These are phyloP conservation scores for Colletotrichum sp. DNA, from an alignment of 2,329 filamentous ascomycete genomes.

Conservation along the genomic window DNA sequence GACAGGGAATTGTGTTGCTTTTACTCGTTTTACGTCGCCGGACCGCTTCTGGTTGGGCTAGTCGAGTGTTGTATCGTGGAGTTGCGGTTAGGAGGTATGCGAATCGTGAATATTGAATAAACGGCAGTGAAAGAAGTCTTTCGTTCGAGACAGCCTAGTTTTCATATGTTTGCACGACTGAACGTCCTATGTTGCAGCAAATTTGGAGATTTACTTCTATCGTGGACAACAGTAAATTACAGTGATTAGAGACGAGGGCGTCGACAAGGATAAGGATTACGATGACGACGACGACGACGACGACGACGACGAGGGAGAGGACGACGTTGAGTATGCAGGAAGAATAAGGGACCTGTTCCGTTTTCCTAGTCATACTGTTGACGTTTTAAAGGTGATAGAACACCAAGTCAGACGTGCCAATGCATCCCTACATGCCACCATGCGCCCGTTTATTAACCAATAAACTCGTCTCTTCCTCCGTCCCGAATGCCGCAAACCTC, in stretches of 20 bases:
- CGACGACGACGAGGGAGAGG: too few relatives aligned
- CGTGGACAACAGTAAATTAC: fast-evolving
- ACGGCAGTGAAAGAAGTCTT: neutral
- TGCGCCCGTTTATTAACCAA: neutral
- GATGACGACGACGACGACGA: neutral
- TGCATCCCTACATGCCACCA: neutral
- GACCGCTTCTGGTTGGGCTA: neutral
- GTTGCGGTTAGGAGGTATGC: neutral
- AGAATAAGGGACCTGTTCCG: fast-evolving
- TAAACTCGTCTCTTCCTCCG: neutral
- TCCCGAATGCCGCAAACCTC: neutral
- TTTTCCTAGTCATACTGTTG: neutral
- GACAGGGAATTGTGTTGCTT: neutral
- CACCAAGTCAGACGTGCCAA: neutral
- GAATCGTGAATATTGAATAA: neutral
- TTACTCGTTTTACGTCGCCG: too few relatives aligned
- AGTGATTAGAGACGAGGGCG: too few relatives aligned
- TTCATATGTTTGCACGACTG: neutral
- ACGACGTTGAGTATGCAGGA: too few relatives aligned
- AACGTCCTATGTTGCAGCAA: neutral
- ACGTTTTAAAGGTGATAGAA: neutral
- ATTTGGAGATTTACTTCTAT: neutral
- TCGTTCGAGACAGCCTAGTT: neutral
- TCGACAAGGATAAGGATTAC: too few relatives aligned
- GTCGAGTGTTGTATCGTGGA: neutral